Evolutionary conservation across 106 monocot genomes (phyloP).

Genomic region (Apostasia ramifera): DNA sequence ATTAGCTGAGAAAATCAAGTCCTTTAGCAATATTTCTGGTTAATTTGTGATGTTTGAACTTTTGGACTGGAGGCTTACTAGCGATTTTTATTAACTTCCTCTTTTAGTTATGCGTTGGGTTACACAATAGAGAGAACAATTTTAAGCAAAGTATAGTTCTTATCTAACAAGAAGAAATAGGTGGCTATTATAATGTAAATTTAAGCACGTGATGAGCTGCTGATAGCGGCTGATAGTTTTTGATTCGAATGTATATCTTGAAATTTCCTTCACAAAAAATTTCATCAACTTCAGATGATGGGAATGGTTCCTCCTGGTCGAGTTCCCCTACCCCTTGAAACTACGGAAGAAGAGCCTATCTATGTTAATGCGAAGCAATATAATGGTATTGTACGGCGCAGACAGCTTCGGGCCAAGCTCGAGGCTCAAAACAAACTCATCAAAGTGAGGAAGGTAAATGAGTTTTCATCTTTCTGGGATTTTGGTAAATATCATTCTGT

Average conservation of each 20-base stretch:
- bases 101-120: too few relatives aligned
- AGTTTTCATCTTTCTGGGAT: not conserved
- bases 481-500: not conserved
- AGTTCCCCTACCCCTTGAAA: constrained; percentile 36
- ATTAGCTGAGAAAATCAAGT: too few relatives aligned
- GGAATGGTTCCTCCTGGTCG: constrained; percentile 16
- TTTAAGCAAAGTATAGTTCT: too few relatives aligned
- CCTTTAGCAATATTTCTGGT: too few relatives aligned
- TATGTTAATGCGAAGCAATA: constrained; percentile 60
- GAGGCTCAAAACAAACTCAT: constrained; percentile 46
- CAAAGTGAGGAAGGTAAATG: constrained; percentile 36
- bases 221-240: too few relatives aligned
- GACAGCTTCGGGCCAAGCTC: constrained; percentile 39
- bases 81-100: too few relatives aligned
- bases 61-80: too few relatives aligned
- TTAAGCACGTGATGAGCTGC: too few relatives aligned
- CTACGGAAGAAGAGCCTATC: constrained; percentile 35
- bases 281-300: constrained; percentile 28
- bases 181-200: too few relatives aligned
- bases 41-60: too few relatives aligned
- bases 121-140: too few relatives aligned
- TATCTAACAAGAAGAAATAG: too few relatives aligned
- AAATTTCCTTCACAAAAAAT: not conserved
- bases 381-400: constrained; percentile 33
- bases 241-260: not conserved